phyloP scores from a whole-genome alignment of 148 eudicot species.

The Chenopodium berlandieri region DNA sequence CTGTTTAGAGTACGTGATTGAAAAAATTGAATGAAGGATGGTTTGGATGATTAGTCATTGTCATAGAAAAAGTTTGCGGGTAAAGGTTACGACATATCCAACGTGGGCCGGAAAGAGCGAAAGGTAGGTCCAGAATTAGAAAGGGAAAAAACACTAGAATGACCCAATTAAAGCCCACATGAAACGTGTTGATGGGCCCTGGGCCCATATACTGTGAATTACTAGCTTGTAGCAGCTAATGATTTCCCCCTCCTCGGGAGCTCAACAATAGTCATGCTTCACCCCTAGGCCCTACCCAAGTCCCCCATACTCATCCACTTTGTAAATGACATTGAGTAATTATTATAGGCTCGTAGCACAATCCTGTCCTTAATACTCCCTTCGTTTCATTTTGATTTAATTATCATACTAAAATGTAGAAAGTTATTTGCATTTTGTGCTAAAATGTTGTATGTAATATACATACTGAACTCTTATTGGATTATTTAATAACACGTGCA shows the following conservation, averaged over 20 bases:
- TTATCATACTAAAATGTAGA: too few relatives aligned
- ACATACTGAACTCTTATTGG: too few relatives aligned
- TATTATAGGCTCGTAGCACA: too few relatives aligned
- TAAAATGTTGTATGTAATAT: too few relatives aligned
- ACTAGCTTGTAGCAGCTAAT: neutral
- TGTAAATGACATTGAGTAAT: too few relatives aligned
- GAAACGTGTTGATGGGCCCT: neutral
- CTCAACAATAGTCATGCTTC: neutral
- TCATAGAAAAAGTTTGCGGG: neutral
- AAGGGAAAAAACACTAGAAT: neutral
- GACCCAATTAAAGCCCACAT: constrained; percentile 3
- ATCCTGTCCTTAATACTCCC: too few relatives aligned
- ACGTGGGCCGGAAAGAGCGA: neutral
- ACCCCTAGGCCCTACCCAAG: too few relatives aligned
- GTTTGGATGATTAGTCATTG: neutral
- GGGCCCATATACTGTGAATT: neutral
- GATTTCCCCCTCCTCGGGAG: neutral
- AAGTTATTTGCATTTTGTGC: too few relatives aligned
- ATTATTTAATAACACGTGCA: too few relatives aligned
- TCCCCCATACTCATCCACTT: too few relatives aligned
- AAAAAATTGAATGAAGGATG: neutral
- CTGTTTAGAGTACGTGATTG: neutral
- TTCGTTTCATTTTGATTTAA: too few relatives aligned
- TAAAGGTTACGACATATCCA: neutral
- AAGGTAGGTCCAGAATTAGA: neutral